phyloP scores from a whole-genome alignment of 1,139 yeast genomes.

The Pichia terricola region DNA sequence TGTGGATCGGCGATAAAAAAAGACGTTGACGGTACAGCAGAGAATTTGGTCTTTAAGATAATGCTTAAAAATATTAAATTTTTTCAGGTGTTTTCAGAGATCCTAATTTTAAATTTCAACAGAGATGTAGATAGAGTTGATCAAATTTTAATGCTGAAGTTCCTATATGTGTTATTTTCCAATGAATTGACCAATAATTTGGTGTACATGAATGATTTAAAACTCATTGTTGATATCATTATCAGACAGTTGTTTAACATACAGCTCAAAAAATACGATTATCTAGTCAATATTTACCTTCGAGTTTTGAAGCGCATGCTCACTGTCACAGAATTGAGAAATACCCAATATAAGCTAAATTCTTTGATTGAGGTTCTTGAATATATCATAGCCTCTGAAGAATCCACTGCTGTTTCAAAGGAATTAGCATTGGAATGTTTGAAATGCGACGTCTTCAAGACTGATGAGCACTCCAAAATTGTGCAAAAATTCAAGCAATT shows the following conservation, averaged over 20 bases:
- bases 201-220: constrained; percentile 74
- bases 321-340: constrained; percentile 52
- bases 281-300: constrained; percentile 63
- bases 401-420: constrained; percentile 33
- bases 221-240: constrained; percentile 78
- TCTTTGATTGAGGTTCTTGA: constrained; percentile 45
- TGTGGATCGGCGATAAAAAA: constrained; percentile 8
- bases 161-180: constrained; percentile 66
- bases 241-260: constrained; percentile 70
- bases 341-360: constrained; percentile 46
- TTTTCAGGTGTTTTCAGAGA: constrained; percentile 43
- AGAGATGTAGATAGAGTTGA: constrained; percentile 65
- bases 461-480: not conserved
- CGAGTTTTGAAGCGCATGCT: constrained; percentile 69
- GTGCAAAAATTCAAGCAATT: too few relatives aligned
- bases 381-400: constrained; percentile 30
- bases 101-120: constrained; percentile 57
- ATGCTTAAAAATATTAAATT: constrained; percentile 18
- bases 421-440: constrained; percentile 58
- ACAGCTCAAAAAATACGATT: constrained; percentile 44
- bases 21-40: not conserved
- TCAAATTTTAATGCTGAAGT: constrained; percentile 70
- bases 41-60: constrained; percentile 25
- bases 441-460: constrained; percentile 44
- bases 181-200: constrained; percentile 51